These are phyloP conservation scores for Starmera dryadoides DNA, from an alignment of 805 yeast species.

Conservation along the genomic window DNA sequence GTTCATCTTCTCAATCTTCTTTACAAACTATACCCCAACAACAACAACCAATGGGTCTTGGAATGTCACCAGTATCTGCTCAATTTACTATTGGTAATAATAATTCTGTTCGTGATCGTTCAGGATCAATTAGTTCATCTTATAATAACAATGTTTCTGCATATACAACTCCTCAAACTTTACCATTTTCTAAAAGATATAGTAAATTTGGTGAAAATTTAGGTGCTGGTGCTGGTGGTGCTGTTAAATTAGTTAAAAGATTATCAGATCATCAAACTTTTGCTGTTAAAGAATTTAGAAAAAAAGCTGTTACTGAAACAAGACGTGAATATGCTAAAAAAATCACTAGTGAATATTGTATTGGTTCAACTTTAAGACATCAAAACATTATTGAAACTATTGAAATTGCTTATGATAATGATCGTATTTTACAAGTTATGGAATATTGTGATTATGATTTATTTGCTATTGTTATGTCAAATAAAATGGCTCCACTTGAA, in stretches of 20 bases:
- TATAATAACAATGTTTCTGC: slow-evolving; percentile 28
- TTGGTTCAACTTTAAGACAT: slow-evolving; percentile 84
- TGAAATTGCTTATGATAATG: slow-evolving; percentile 85
- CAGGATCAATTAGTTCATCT: slow-evolving; percentile 24
- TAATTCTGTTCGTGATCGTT: slow-evolving; percentile 13
- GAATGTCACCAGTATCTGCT: slow-evolving; percentile 12
- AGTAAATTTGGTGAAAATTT: slow-evolving; percentile 77
- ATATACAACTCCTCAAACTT: slow-evolving; percentile 28
- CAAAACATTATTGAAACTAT: slow-evolving; percentile 87
- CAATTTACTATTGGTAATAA: slow-evolving; percentile 14
- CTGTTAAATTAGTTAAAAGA: slow-evolving; percentile 69
- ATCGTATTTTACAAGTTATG: slow-evolving; percentile 84
- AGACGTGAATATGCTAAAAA: slow-evolving; percentile 85
- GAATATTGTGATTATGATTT: slow-evolving; percentile 91
- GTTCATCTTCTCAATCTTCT: too few relatives aligned
- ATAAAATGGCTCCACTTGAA: slow-evolving; percentile 75
- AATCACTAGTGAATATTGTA: slow-evolving; percentile 90
- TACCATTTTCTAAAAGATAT: slow-evolving; percentile 70
- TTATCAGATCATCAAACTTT: slow-evolving; percentile 61
- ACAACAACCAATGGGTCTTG: too few relatives aligned
- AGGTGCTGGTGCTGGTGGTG: slow-evolving; percentile 96
- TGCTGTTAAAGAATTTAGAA: slow-evolving; percentile 90
- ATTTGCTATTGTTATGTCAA: slow-evolving; percentile 92
- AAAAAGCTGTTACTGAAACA: slow-evolving; percentile 65
- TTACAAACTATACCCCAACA: too few relatives aligned